Evolutionary conservation across 1,284 basidiomycete genomes (phyloP), one percentile per base, ranked within the genome.

Genomic region (Puccinia horiana): DNA sequence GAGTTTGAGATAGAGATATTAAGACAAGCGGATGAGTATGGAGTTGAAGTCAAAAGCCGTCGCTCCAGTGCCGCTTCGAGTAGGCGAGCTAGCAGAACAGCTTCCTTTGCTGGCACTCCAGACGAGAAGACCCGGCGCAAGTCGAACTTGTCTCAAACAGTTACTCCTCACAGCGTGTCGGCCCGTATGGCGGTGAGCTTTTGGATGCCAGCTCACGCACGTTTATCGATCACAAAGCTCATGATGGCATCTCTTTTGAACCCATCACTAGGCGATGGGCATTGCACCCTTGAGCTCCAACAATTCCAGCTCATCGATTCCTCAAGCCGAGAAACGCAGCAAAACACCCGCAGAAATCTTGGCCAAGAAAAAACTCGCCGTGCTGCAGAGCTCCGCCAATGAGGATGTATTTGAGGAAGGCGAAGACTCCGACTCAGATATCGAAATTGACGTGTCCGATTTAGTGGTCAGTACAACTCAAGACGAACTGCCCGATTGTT

Each of bases 1-100:
- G 85, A 87, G 20, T 93, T 93, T 84, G 92, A 93, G 85, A 89
- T 90, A 85, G 90, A 89, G 83, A 93, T 93, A 84, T 90, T 93
- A 83, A 91, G 89, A 87, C 92, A 91, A 85, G 92, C 92, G 67
- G 92, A 93, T 85, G 91, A 92, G 35, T 91, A 90, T 86, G 78
- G 83, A 69, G 86, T 86, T 18, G 83, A 84, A 52, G 86, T 84
- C 16, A 81, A 84, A n/a, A 72, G 65, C 26, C 82, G 84, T 35
- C 78, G 84, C 26, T 69, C 81, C 5, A 84, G 84, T 14, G 78
- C 77, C 12, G 80, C 83, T 11, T 76, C 70, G 16, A 84, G 83
- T 20, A 40, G 54, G 32, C 63, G 67, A 37, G 65, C 63, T 16
- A 69, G 61, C 20, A 65, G 77, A 49, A 56, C 42, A 14, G 52